Evolutionary conservation across 495 filamentous ascomycete species (phyloP).

Genomic region (Xylaria bambusicola): DNA sequence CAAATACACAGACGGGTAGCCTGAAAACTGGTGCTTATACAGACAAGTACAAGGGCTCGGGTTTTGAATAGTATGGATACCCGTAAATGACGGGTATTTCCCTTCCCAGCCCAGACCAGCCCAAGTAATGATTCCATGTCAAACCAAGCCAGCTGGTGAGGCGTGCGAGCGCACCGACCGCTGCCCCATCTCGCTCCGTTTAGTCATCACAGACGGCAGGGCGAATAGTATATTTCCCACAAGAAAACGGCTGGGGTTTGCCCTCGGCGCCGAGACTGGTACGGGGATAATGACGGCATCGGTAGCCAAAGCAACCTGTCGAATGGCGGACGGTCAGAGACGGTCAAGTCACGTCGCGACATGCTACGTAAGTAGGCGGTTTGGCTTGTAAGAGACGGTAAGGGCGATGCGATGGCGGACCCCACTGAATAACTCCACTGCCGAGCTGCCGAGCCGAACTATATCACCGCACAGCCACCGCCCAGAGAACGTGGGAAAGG

Average conservation of each 20-base stretch:
- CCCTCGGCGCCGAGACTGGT: constrained; percentile 4
- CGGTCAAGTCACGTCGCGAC: background rate
- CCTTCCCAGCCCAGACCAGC: too few species aligned
- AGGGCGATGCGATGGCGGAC: background rate
- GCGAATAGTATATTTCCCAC: background rate
- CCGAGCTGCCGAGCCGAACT: constrained; percentile 15
- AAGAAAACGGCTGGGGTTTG: background rate
- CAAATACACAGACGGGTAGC: background rate
- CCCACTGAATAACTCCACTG: constrained; percentile 10
- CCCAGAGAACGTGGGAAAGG: background rate
- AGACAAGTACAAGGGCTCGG: too few species aligned
- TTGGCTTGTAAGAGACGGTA: too few species aligned
- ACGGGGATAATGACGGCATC: background rate
- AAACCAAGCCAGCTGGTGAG: background rate
- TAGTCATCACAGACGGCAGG: background rate
- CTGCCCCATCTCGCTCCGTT: constrained; percentile 4
- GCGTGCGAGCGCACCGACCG: background rate
- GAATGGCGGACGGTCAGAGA: background rate
- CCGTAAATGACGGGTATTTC: too few species aligned
- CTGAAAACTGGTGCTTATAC: too few species aligned
- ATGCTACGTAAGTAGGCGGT: too few species aligned
- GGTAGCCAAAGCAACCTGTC: background rate
- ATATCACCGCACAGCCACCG: constrained; percentile 11
- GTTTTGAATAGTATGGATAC: too few species aligned
- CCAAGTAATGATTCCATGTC: background rate